Evolutionary conservation across 1,284 basidiomycete species (phyloP).

Genomic region (Tilletia caries): DNA sequence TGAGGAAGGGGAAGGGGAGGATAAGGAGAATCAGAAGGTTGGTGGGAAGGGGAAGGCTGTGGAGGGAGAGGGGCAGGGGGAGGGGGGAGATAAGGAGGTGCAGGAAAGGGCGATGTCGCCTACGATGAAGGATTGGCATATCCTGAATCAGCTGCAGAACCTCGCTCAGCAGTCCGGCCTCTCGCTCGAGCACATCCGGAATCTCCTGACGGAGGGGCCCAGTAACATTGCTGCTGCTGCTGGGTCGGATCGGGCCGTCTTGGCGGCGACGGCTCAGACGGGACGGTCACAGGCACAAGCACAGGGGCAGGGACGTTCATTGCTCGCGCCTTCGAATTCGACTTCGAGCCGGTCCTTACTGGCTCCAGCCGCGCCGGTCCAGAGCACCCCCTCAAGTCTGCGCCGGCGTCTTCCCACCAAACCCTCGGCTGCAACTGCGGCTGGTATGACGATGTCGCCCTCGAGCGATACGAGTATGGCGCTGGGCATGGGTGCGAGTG

Average conservation of each 20-base stretch:
- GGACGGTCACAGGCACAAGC: background rate
- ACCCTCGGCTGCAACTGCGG: background rate
- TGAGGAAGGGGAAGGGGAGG: background rate
- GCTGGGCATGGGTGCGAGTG: background rate
- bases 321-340: too few species aligned
- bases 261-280: background rate
- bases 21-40: conserved; percentile 5
- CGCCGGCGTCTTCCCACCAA: background rate
- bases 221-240: background rate
- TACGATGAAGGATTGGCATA: background rate
- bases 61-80: background rate
- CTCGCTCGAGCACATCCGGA: conserved; percentile 8
- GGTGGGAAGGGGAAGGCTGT: background rate
- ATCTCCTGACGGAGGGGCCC: background rate
- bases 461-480: background rate
- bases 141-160: background rate
- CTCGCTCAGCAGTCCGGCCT: conserved; percentile 1
- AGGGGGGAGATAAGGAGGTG: background rate
- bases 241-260: background rate
- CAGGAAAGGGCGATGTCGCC: background rate
- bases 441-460: background rate
- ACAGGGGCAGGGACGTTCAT: too few species aligned
- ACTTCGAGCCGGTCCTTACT: background rate
- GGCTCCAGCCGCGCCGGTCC: too few species aligned
- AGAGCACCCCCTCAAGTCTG: background rate